These are phyloP conservation scores for Chimonanthus praecox DNA, from an alignment of 164 flowering plant species.

Conservation along the genomic window DNA sequence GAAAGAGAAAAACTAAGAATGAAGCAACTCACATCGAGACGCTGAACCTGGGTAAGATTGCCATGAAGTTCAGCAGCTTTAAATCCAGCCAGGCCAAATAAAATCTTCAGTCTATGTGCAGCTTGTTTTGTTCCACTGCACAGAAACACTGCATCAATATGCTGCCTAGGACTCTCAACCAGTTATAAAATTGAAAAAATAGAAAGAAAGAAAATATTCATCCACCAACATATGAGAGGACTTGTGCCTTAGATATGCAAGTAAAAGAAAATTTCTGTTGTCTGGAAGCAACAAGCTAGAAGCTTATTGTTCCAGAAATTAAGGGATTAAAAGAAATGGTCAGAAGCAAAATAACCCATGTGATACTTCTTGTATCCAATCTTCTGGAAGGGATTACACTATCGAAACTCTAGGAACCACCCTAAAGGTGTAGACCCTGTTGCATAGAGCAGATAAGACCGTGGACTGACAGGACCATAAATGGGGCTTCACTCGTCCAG, in stretches of 20 bases:
- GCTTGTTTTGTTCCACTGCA: constrained; percentile 91
- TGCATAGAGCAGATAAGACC: no score
- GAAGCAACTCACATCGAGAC: constrained; percentile 66
- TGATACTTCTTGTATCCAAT: no score
- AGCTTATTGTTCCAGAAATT: no score
- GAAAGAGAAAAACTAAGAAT: not conserved
- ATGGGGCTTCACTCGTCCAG: no score
- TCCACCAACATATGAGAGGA: not conserved
- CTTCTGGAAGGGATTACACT: no score
- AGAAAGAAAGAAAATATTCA: not conserved
- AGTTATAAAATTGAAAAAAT: not conserved
- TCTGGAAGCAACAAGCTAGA: no score
- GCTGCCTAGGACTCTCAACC: not conserved
- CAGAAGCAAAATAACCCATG: no score
- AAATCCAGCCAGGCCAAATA: constrained; percentile 78
- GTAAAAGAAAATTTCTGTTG: no score
- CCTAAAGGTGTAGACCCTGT: no score
- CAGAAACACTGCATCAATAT: constrained; percentile 7
- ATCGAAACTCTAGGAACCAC: no score
- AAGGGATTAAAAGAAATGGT: no score
- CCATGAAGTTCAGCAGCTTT: constrained; percentile 98
- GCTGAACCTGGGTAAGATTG: constrained; percentile 91
- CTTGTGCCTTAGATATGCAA: not conserved
- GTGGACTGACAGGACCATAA: no score
- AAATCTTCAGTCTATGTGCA: constrained; percentile 88